Evolutionary conservation across 345 rosid genomes (phyloP), one percentile per base, ranked within the genome.

Genomic region (Turritis glabra): DNA sequence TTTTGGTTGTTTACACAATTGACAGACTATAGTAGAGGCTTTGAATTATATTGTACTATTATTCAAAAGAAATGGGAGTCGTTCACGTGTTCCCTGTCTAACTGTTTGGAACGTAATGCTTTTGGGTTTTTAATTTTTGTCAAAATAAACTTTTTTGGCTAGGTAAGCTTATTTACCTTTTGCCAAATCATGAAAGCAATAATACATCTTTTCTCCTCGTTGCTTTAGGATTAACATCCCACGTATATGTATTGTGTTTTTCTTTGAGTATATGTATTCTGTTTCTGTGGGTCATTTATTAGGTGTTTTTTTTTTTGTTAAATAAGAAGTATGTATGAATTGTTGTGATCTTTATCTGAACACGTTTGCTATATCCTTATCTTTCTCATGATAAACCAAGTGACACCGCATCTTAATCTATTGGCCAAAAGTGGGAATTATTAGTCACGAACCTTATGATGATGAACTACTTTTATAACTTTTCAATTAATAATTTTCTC

Each of bases 321-420:
- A 35, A 12, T 30, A 21, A n/a, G n/a, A 30, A 9, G 7, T 35
- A 32, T 2, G 15, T 48, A 19, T 8, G 53, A 44, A 33, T 50
- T 32, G 57, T 5, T 67, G 12, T 25, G 5, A 40, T 19, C 15
- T 57, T 48, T 71, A 70, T 46, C 17, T 7, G 5, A 47, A 33
- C 51, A 59, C 67, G 27, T 71, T 47, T 38, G 25, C 59, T 9
- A 33, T 60, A 33, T 60, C 46, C 26, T 67, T 53, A 52, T 53
- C 62, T 22, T 22, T 23, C 25, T 47, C 9, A 5, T 15, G 44
- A 21, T 32, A 18, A 46, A 57, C 2, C 56, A 58, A 71, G 40
- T 71, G 67, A 59, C 48, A 25, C 15, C 4, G 23, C 74, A 58
- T 32, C 64, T 15, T 22, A 56, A 35, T 35, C 37, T 35, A 11